phyloP scores from a whole-genome alignment of 2,329 filamentous ascomycete genomes.

The Alternaria alternata region DNA sequence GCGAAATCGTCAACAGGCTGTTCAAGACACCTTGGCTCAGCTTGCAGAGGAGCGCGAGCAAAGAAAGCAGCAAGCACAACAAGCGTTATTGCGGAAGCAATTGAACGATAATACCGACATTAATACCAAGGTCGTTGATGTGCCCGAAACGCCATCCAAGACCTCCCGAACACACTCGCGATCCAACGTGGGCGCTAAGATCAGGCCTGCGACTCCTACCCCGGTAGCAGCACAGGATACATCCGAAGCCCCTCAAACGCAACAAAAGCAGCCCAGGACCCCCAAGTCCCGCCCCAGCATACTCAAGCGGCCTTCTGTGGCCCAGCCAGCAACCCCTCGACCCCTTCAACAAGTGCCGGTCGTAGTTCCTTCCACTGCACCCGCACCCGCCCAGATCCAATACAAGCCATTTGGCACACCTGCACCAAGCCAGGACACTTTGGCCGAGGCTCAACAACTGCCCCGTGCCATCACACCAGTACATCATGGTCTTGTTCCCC shows the following conservation, averaged over 20 bases:
- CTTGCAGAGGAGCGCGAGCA: conserved; percentile 16
- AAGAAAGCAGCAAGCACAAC: conserved; percentile 2
- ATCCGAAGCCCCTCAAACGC: conserved; percentile 1
- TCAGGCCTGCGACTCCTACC: conserved; percentile 30
- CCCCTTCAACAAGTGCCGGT: conserved; percentile 3
- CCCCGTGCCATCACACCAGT: conserved; percentile 4
- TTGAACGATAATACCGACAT: background rate
- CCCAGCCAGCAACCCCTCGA: conserved; percentile 18
- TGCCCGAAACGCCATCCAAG: conserved; percentile 9
- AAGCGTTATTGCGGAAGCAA: background rate
- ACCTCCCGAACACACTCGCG: conserved; percentile 21
- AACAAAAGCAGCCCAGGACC: conserved; percentile 25
- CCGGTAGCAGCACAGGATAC: background rate
- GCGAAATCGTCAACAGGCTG: conserved; percentile 16
- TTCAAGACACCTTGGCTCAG: conserved; percentile 17
- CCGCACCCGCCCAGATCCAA: conserved; percentile 7
- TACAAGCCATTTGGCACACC: conserved; percentile 19
- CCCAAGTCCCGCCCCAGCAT: conserved; percentile 19
- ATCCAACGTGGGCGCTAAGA: conserved; percentile 43
- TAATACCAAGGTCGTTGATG: background rate
- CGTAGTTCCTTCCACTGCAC: background rate
- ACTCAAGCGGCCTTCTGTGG: conserved; percentile 17
- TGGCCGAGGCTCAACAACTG: conserved; percentile 9
- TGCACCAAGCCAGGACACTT: conserved; percentile 6
- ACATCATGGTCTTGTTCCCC: conserved; percentile 35